phyloP scores from a whole-genome alignment of 345 rosid species.

The Fremontodendron californicum region DNA sequence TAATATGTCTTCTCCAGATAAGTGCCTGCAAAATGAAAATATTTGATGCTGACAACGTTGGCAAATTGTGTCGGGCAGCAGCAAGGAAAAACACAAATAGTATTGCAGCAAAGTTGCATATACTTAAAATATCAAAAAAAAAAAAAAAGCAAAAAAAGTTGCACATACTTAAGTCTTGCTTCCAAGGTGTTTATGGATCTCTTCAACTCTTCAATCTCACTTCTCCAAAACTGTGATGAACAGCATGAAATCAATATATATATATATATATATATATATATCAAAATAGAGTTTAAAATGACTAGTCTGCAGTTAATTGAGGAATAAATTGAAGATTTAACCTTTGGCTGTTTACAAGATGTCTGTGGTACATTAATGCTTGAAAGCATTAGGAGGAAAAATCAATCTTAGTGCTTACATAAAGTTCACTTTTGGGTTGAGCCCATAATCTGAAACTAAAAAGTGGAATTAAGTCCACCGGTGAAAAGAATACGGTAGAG shows the following conservation, averaged over 20 bases:
- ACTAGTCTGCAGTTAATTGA: neutral
- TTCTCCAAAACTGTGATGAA: constrained; percentile 47
- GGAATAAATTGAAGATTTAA: neutral
- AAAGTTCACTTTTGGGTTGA: too few relatives aligned
- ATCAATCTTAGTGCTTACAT: too few relatives aligned
- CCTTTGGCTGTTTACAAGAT: neutral
- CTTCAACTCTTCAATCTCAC: constrained; percentile 34
- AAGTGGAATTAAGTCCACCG: neutral
- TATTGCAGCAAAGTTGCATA: too few relatives aligned
- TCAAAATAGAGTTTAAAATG: neutral
- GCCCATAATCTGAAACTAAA: neutral
- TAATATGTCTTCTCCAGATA: constrained; percentile 46
- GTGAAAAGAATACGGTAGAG: too few relatives aligned
- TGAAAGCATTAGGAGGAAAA: too few relatives aligned
- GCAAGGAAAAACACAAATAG: neutral
- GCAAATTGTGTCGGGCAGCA: neutral
- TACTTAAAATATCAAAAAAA: too few relatives aligned
- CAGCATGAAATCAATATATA: neutral
- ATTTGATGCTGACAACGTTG: neutral
- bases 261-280: too few relatives aligned
- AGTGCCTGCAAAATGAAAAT: constrained; percentile 30
- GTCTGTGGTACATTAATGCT: neutral
- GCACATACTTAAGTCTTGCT: constrained; percentile 40
- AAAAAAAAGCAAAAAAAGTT: too few relatives aligned
- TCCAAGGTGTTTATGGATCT: constrained; percentile 36